Evolutionary conservation across 1,284 basidiomycete species (phyloP).

Genomic region (Melampsora larici-populina): DNA sequence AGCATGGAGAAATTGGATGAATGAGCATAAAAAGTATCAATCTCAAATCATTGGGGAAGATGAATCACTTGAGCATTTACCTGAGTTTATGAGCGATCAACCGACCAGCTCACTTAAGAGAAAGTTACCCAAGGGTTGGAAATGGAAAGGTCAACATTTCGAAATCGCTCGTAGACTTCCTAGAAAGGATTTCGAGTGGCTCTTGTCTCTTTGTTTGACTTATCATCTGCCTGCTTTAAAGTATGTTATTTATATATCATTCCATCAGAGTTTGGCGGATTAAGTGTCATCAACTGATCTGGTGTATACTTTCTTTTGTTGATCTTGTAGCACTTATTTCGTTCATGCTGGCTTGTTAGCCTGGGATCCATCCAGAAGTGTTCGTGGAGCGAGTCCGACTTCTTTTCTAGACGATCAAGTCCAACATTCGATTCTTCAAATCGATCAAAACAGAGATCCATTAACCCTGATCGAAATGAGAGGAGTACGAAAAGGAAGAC

Average conservation of each 20-base stretch:
- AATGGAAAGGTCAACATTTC: constrained; percentile 41
- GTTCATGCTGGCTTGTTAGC: constrained; percentile 42
- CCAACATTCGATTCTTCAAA: neutral
- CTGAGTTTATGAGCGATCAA: constrained; percentile 6
- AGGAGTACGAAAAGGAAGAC: constrained; percentile 8
- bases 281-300: too few relatives aligned
- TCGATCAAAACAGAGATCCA: constrained; percentile 28
- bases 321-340: constrained; percentile 21
- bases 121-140: constrained; percentile 36
- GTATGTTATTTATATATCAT: constrained; percentile 13
- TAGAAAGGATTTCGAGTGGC: constrained; percentile 27
- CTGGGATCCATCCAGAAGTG: neutral
- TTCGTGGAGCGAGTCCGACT: neutral
- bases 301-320: neutral
- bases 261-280: too few relatives aligned
- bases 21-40: neutral
- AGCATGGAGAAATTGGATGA: constrained; percentile 43
- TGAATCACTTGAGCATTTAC: constrained; percentile 10
- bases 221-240: constrained; percentile 14
- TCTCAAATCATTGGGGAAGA: neutral
- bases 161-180: constrained; percentile 35
- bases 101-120: constrained; percentile 18
- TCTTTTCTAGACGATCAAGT: neutral
- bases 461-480: constrained; percentile 37
- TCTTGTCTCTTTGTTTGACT: constrained; percentile 19